phyloP scores from a whole-genome alignment of 73 alveolate genomes.

The Paramecium bursaria region DNA sequence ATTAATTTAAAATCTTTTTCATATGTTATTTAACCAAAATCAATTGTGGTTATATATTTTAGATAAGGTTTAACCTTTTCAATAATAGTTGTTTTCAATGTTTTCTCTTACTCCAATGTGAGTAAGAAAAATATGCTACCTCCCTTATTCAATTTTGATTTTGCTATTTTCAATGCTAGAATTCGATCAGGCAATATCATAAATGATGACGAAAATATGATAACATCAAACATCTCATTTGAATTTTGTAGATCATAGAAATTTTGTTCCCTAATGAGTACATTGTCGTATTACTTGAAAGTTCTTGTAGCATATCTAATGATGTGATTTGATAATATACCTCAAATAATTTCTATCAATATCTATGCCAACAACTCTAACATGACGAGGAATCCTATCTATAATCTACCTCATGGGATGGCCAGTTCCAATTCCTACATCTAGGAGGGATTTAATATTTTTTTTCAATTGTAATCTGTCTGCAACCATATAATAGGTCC shows the following conservation, averaged over 20 bases:
- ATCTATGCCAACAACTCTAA: conserved; percentile 61
- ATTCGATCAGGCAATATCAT: conserved; percentile 72
- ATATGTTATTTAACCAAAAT: conserved; percentile 66
- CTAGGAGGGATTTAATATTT: conserved; percentile 49
- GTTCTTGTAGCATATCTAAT: conserved; percentile 59
- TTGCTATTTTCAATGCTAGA: conserved; percentile 63
- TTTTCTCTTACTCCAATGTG: conserved; percentile 56
- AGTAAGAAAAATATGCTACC: conserved; percentile 62
- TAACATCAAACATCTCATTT: conserved; percentile 64
- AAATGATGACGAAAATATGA: conserved; percentile 66
- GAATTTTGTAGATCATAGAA: conserved; percentile 60
- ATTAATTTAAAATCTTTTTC: conserved; percentile 64
- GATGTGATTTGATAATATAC: neutral
- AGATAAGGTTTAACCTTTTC: conserved; percentile 67
- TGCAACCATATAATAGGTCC: conserved; percentile 60
- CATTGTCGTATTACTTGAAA: conserved; percentile 56
- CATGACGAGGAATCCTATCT: conserved; percentile 51
- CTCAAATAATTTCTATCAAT: conserved; percentile 65
- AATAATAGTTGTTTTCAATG: neutral
- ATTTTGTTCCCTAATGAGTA: conserved; percentile 58
- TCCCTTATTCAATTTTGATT: conserved; percentile 42
- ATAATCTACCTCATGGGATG: conserved; percentile 64
- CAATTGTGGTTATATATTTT: conserved; percentile 65
- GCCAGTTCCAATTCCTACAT: conserved; percentile 71
- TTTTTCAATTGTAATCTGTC: conserved; percentile 60